Evolutionary conservation across 2,329 filamentous ascomycete species (phyloP).

Genomic region (Hymenoscyphus occultus): DNA sequence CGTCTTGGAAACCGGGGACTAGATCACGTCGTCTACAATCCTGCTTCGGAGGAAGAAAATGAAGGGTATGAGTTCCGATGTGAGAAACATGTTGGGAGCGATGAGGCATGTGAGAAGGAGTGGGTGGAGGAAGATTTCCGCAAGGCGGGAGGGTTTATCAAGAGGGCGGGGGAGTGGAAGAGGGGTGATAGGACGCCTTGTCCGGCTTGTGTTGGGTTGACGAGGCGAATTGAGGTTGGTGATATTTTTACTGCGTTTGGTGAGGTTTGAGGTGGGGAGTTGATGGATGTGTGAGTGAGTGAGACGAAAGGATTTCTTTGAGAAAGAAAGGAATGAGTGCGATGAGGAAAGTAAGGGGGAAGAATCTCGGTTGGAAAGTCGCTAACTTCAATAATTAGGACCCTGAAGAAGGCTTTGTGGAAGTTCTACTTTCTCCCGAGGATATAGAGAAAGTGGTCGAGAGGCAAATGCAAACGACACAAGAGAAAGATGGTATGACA

Average conservation of each 20-base stretch:
- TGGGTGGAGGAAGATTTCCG: conserved; percentile 4
- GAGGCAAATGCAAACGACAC: neutral
- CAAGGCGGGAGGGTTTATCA: neutral
- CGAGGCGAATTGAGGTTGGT: neutral
- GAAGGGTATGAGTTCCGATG: neutral
- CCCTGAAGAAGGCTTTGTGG: neutral
- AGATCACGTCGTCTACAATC: neutral
- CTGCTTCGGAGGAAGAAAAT: neutral
- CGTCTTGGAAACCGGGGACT: neutral
- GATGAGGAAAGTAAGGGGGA: neutral
- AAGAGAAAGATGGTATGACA: neutral
- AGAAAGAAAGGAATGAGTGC: neutral
- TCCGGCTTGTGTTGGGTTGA: conserved; percentile 2
- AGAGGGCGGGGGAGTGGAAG: conserved; percentile 1
- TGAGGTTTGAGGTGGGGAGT: neutral
- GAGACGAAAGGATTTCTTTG: neutral
- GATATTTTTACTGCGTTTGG: neutral
- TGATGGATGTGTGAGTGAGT: neutral
- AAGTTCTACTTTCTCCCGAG: neutral
- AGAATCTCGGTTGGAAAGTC: neutral
- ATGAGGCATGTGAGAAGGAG: neutral
- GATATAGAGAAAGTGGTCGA: conserved; percentile 1
- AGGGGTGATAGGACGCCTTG: conserved; percentile 1
- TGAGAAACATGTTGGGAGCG: neutral
- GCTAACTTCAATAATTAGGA: neutral